Percentiles rank a stretch among this genome's conserved stretches.
Evolutionary conservation across 257 asterid species (phyloP).

Genomic region (Hygrophila difformis): DNA sequence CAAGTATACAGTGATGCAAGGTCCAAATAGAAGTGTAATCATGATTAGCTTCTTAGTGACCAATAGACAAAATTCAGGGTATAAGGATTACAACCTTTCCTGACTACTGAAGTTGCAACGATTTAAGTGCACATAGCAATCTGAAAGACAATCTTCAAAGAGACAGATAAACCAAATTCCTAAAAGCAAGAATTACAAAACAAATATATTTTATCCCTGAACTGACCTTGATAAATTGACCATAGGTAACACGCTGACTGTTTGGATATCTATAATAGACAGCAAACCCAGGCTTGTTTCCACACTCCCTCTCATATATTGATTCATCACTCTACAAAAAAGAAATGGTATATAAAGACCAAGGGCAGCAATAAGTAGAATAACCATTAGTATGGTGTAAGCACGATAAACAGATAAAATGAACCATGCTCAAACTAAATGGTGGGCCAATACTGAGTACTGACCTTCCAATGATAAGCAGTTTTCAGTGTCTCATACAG

Average conservation of each 20-base stretch:
- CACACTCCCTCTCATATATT: constrained; percentile 92
- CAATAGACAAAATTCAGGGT: background rate
- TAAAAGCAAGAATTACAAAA: constrained; percentile 6
- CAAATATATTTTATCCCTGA: constrained; percentile 10
- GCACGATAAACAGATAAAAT: background rate
- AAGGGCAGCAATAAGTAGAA: constrained; percentile 4
- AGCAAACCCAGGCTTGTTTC: constrained; percentile 99
- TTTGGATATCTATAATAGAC: constrained; percentile 94
- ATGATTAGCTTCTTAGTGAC: background rate
- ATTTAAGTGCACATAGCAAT: background rate
- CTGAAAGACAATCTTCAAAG: background rate
- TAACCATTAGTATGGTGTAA: background rate
- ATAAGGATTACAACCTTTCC: background rate
- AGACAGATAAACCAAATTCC: background rate
- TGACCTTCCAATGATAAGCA: constrained; percentile 96
- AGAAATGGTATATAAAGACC: constrained; percentile 2
- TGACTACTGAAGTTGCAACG: background rate
- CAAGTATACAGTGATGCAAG: background rate
- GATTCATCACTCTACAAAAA: constrained; percentile 74
- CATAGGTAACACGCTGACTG: constrained; percentile 93
- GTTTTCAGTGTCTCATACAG: constrained; percentile 85
- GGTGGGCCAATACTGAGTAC: constrained; percentile 14
- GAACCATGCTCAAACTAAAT: constrained; percentile 4
- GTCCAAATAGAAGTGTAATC: background rate
- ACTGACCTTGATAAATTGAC: constrained; percentile 90